Evolutionary conservation across 179 eudicot species (phyloP).

Genomic region (Sideroxylon spinosum): DNA sequence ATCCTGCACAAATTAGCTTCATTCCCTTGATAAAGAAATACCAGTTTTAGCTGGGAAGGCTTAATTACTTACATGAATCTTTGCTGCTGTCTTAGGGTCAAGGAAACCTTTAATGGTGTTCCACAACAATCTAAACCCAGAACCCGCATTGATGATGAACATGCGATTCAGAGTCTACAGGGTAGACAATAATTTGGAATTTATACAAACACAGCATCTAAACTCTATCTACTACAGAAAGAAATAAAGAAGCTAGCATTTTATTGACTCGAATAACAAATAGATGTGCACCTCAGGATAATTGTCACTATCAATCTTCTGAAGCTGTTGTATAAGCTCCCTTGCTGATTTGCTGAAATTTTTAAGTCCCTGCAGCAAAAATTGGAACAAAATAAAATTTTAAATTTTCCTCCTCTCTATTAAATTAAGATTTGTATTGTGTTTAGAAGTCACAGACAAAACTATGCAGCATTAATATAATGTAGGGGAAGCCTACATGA

Average conservation of each 20-base stretch:
- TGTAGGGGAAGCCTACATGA: background rate
- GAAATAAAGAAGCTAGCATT: background rate
- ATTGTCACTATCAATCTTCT: constrained; percentile 78
- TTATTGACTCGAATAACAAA: background rate
- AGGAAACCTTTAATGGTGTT: constrained; percentile 72
- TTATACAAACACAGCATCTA: background rate
- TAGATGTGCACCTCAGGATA: constrained; percentile 70
- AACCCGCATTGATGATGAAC: constrained; percentile 93
- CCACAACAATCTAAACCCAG: constrained; percentile 87
- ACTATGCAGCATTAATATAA: background rate
- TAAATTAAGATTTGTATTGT: background rate
- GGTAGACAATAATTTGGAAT: constrained; percentile 1
- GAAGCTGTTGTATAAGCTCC: constrained; percentile 71
- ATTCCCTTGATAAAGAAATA: background rate
- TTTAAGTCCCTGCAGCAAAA: constrained; percentile 63
- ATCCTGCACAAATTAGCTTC: constrained; percentile 8
- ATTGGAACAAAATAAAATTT: constrained; percentile 12
- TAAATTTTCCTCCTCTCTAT: background rate
- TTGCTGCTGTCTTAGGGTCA: constrained; percentile 81
- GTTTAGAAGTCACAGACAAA: background rate
- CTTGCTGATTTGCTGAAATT: constrained; percentile 78
- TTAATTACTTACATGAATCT: constrained; percentile 59
- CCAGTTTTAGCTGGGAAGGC: background rate
- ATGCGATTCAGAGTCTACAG: constrained; percentile 66
- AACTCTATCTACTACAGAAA: background rate